These are phyloP conservation scores for Glomus cerebriforme DNA, from an alignment of 192 early-diverging fungal species.

Conservation along the genomic window DNA sequence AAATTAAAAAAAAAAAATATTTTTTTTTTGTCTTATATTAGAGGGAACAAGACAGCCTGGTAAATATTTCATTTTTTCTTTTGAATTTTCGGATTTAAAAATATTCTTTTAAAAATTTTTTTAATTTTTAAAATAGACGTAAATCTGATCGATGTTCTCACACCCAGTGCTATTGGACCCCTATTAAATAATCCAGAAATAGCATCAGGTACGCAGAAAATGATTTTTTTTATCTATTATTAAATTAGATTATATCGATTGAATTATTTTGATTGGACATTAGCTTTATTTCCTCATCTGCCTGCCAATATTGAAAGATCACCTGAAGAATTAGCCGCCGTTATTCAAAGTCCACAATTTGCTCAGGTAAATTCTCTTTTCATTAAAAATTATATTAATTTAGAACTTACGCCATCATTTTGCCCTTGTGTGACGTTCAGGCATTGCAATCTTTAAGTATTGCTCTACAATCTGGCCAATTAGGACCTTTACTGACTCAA, in stretches of 20 bases:
- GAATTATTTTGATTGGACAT: conserved; percentile 4
- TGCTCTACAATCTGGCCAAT: conserved; percentile 53
- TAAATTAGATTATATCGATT: background rate
- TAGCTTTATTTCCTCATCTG: conserved; percentile 52
- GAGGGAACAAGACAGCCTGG: conserved; percentile 15
- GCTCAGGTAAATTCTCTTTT: conserved; percentile 13
- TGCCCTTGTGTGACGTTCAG: conserved; percentile 21
- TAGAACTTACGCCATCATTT: background rate
- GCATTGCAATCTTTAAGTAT: conserved; percentile 51
- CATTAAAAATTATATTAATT: background rate
- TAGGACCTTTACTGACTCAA: conserved; percentile 52
- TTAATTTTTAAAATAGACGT: conserved; percentile 35
- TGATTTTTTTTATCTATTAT: background rate
- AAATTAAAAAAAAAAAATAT: background rate
- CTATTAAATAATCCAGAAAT: conserved; percentile 48
- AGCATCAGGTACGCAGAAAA: background rate
- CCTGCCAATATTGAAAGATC: conserved; percentile 45
- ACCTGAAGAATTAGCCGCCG: conserved; percentile 49
- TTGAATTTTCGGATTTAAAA: background rate
- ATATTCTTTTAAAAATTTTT: background rate
- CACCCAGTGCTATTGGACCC: conserved; percentile 39
- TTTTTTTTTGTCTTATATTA: background rate
- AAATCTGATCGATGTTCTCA: conserved; percentile 44
- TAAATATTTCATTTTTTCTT: background rate
- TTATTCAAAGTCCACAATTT: conserved; percentile 54